Evolutionary conservation across 345 rosid genomes (phyloP), one percentile per base, ranked within the genome.

Genomic region (Dipteronia dyeriana): DNA sequence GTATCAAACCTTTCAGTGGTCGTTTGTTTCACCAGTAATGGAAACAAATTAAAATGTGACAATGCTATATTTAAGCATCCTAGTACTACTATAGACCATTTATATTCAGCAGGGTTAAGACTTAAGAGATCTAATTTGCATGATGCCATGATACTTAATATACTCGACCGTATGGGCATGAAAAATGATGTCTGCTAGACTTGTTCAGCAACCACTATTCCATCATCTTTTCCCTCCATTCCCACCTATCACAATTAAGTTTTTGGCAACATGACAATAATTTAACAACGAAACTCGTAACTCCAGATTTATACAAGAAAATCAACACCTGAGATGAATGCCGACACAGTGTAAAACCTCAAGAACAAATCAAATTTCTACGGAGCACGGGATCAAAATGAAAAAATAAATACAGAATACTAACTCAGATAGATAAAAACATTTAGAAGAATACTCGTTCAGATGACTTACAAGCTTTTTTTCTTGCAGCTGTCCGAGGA

Each of bases 401-500:
- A 19, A 31, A 64, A 49, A 26, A 56, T 39, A 39, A 23, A 7
- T 25, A 78, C 17, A 19, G 54, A 31, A 63, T 34, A 60, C 23
- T 56, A 57, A 56, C 62, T 66, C 68, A 49, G 51, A 59, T 34
- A 13, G 10, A 75, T 6, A 10, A 76, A 56, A 62, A 60, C 3
- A 10, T 38, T 41, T 11, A 60, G 63, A 73, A n/a, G 31, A 54
- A 3, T n/a, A 59, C 69, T 65, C 80, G 73, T 71, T 54, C 65
- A 76, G 73, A 78, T 45, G 66, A 89, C 97, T 90, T 83, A 96
- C 99, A 82, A 96, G 99, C 84, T 96, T 96, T 87, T 96, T 96
- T 80, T 94, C 97, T 85, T 92, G 99, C 72, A 96, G 88, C 75
- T 92, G 97, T 76, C 94, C 98, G 68, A 96, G 94, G 82, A 94